phyloP scores from a whole-genome alignment of 1,284 basidiomycete genomes.

The Bjerkandera adusta region DNA sequence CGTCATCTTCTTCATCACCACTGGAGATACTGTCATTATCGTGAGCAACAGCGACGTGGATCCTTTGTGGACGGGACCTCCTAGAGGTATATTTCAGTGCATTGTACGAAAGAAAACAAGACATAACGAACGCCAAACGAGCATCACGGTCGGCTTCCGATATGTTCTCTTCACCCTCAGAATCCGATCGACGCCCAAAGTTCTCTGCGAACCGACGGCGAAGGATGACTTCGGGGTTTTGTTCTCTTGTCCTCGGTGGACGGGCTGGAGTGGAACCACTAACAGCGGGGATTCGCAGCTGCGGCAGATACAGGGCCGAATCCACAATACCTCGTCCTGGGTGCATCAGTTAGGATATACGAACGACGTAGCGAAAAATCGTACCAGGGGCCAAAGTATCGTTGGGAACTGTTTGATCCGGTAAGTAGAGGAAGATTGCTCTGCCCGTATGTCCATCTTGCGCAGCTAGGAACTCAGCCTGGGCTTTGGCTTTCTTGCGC shows the following conservation, averaged over 20 bases:
- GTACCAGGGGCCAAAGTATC: constrained; percentile 9
- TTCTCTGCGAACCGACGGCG: background rate
- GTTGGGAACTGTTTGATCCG: constrained; percentile 11
- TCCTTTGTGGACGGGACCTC: constrained; percentile 44
- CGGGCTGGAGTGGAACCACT: too few species aligned
- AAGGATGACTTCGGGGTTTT: background rate
- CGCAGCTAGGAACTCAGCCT: constrained; percentile 64
- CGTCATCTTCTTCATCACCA: constrained; percentile 76
- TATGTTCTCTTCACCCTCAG: constrained; percentile 60
- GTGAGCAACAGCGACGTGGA: constrained; percentile 24
- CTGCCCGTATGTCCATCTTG: constrained; percentile 74
- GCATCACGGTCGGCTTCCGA: constrained; percentile 67
- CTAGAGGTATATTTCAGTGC: constrained; percentile 28
- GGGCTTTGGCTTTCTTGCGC: constrained; percentile 48
- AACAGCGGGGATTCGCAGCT: constrained; percentile 44
- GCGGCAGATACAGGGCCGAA: constrained; percentile 57
- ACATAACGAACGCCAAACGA: constrained; percentile 52
- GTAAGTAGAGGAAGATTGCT: constrained; percentile 53
- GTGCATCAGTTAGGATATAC: background rate
- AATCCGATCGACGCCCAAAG: constrained; percentile 43
- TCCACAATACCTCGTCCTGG: constrained; percentile 37
- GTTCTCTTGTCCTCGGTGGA: background rate
- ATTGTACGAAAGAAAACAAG: background rate
- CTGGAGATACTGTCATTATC: constrained; percentile 57
- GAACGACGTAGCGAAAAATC: background rate